Percentiles rank a stretch among this genome's conserved stretches.
Conservation (phyloP, 148 eudicot species). For the Vaccinium myrtillus region DNA sequence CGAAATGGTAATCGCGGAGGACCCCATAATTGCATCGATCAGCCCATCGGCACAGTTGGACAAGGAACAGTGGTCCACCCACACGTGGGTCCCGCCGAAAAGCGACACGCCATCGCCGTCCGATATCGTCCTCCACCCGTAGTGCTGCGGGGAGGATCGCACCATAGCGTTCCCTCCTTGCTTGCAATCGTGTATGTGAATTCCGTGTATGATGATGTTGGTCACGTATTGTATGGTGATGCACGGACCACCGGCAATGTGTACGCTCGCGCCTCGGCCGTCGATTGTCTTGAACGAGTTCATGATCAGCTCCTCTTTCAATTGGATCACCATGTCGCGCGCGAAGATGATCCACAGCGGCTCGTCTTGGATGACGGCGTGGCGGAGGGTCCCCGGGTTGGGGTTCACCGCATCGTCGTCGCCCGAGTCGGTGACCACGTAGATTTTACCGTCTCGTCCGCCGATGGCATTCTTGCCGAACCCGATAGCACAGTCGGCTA, state of each 20-base stretch:
- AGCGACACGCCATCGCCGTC: conserved; percentile 79
- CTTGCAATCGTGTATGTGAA: conserved; percentile 64
- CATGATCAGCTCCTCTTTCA: conserved; percentile 70
- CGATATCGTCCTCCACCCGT: conserved; percentile 68
- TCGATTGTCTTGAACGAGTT: conserved; percentile 83
- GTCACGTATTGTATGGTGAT: conserved; percentile 62
- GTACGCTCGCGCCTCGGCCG: conserved; percentile 77
- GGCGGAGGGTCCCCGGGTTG: conserved; percentile 62
- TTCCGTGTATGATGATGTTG: conserved; percentile 70
- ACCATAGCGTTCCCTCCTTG: conserved; percentile 70
- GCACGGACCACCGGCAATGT: conserved; percentile 76
- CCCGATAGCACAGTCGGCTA: conserved; percentile 76
- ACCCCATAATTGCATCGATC: conserved; percentile 69
- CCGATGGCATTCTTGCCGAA: conserved; percentile 72
- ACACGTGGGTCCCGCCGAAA: conserved; percentile 65
- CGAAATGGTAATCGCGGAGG: conserved; percentile 69
- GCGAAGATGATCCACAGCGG: conserved; percentile 72
- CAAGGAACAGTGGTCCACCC: conserved; percentile 79
- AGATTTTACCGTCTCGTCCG: conserved; percentile 57
- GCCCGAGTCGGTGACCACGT: conserved; percentile 59
- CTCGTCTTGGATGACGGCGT: conserved; percentile 63
- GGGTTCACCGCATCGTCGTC: conserved; percentile 65
- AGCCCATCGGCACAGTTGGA: conserved; percentile 66
- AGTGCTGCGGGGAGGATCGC: conserved; percentile 55
- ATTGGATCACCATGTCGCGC: conserved; percentile 60